Percentiles rank a stretch among this genome's conserved stretches.
These are phyloP conservation scores for Sporothrix pseudoabietina DNA, from an alignment of 2,329 filamentous ascomycete species.

Conservation along the genomic window DNA sequence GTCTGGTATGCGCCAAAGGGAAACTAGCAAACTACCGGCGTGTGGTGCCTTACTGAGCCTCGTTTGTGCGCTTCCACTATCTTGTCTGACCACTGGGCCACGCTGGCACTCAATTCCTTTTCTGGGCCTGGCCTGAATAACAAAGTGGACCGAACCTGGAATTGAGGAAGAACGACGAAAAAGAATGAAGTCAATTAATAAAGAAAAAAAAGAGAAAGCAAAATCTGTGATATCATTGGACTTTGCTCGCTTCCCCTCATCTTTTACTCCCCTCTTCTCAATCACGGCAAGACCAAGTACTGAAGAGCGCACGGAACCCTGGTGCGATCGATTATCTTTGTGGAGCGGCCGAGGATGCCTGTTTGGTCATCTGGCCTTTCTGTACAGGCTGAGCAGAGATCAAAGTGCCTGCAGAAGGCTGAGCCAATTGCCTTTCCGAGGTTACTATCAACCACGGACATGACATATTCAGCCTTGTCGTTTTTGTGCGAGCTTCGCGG, in stretches of 20 bases:
- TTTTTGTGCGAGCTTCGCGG: background rate
- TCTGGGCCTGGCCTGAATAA: conserved; percentile 7
- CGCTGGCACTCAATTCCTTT: background rate
- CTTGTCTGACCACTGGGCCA: conserved; percentile 5
- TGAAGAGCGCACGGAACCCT: background rate
- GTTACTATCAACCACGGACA: background rate
- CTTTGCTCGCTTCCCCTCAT: background rate
- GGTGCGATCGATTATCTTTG: background rate
- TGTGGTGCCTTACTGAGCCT: conserved; percentile 24
- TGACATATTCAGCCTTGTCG: background rate
- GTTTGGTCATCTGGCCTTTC: background rate
- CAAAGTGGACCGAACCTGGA: background rate
- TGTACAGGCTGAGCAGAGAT: background rate
- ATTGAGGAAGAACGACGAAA: background rate
- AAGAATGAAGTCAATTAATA: background rate
- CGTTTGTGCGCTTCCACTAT: background rate
- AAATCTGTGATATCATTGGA: background rate
- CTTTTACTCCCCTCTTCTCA: background rate
- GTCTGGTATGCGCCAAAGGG: background rate
- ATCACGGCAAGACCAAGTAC: background rate
- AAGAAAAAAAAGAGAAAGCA: background rate
- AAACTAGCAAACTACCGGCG: conserved; percentile 12
- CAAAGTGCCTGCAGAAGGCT: background rate
- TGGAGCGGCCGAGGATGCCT: background rate
- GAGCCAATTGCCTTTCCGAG: background rate